Percentiles rank a stretch among this genome's conserved stretches.
These are phyloP conservation scores for Calocera viscosa DNA, from an alignment of 768 basidiomycete species.

Conservation along the genomic window DNA sequence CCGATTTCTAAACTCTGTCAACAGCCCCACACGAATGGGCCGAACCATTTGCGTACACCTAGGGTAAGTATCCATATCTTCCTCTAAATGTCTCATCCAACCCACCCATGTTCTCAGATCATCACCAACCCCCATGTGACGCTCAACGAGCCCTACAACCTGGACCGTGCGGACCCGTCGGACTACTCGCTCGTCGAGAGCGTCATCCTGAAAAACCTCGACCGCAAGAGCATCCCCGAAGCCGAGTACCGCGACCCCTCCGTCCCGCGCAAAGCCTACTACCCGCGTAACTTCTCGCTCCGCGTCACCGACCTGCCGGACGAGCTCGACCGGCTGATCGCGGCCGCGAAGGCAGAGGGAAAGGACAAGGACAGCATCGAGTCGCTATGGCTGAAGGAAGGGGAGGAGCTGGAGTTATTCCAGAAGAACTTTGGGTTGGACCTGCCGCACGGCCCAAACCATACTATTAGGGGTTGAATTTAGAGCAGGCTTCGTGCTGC, in stretches of 20 bases:
- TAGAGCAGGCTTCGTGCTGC: too few species aligned
- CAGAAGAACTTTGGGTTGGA: background rate
- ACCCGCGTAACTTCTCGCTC: background rate
- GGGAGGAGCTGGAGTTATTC: background rate
- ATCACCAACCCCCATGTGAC: slow-evolving; percentile 21
- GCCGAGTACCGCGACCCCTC: slow-evolving; percentile 11
- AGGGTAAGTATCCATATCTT: slow-evolving; percentile 9
- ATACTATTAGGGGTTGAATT: background rate
- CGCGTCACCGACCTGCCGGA: background rate
- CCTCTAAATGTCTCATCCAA: background rate
- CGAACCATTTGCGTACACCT: slow-evolving; percentile 18
- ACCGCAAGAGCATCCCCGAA: slow-evolving; percentile 16
- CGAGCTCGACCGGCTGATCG: background rate
- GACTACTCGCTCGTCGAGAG: slow-evolving; percentile 20
- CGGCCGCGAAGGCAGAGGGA: background rate
- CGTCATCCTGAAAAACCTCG: slow-evolving; percentile 18
- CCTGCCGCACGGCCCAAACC: background rate
- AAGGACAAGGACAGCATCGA: background rate
- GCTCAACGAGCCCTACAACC: slow-evolving; percentile 16
- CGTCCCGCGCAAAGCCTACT: slow-evolving; percentile 1
- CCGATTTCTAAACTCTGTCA: slow-evolving; percentile 8
- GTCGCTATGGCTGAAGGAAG: background rate
- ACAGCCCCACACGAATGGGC: slow-evolving; percentile 15
- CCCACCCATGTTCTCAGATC: background rate
- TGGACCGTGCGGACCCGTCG: slow-evolving; percentile 16